These are phyloP conservation scores for Ophiostoma quercus DNA, from an alignment of 2,329 filamentous ascomycete species.

Conservation along the genomic window DNA sequence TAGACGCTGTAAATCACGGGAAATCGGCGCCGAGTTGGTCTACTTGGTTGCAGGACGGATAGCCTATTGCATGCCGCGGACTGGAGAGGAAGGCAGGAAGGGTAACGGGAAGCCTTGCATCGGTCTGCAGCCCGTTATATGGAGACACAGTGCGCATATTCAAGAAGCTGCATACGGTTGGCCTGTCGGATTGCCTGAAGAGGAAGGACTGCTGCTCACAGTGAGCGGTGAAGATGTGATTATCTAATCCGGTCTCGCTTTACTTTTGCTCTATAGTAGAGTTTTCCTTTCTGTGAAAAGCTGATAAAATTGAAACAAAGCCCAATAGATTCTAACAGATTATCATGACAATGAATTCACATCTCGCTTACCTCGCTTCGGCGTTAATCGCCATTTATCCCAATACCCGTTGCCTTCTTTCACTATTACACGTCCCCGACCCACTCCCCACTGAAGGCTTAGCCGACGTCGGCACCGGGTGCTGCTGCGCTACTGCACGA, in stretches of 20 bases:
- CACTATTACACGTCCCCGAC: neutral
- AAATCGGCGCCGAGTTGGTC: neutral
- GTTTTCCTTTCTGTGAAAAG: neutral
- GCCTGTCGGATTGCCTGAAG: neutral
- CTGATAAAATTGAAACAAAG: neutral
- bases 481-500: neutral
- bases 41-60: neutral
- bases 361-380: neutral
- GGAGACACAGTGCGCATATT: neutral
- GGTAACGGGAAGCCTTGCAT: neutral
- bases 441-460: neutral
- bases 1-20: no score
- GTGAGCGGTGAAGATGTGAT: neutral
- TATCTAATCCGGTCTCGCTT: neutral
- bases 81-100: neutral
- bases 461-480: constrained; percentile 6
- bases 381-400: neutral
- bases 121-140: neutral
- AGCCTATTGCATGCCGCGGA: neutral
- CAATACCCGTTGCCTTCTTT: neutral
- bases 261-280: neutral
- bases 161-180: neutral
- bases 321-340: neutral
- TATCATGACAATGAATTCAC: neutral
- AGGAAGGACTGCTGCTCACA: neutral